Evolutionary conservation across 345 rosid genomes (phyloP).

Genomic region (Hibiscus mutabilis): DNA sequence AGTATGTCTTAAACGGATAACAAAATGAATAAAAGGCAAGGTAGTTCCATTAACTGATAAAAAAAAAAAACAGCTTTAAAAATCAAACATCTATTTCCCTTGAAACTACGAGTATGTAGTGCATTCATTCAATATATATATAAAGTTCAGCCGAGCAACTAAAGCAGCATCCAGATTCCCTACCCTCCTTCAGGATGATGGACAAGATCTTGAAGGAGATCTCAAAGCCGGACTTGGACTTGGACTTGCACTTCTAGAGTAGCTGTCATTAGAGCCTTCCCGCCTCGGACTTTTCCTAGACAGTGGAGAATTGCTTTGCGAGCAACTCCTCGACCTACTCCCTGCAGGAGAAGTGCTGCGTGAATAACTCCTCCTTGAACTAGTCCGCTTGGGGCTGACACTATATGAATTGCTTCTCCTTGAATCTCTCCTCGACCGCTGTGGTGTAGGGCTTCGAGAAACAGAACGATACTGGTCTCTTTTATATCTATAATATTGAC

Average conservation of each 20-base stretch:
- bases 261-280: conserved; percentile 18
- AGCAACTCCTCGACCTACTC: not conserved
- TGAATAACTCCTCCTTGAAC: conserved; percentile 24
- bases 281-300: conserved; percentile 19
- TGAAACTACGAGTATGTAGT: not conserved
- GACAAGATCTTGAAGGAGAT: conserved; percentile 42
- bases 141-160: not conserved
- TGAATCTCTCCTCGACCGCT: conserved; percentile 11
- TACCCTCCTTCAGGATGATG: conserved; percentile 16
- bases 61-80: not conserved
- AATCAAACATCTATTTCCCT: not conserved
- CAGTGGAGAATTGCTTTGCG: conserved; percentile 25
- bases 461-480: conserved; percentile 6
- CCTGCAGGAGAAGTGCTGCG: not conserved
- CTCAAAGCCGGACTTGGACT: conserved; percentile 55
- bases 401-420: conserved; percentile 32
- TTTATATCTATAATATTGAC: not conserved
- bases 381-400: conserved; percentile 1
- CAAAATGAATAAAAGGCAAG: too few species aligned
- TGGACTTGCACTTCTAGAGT: conserved; percentile 25
- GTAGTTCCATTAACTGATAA: not conserved
- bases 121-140: not conserved
- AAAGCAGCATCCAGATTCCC: not conserved
- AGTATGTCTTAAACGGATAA: too few species aligned
- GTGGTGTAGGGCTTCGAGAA: conserved; percentile 20